Conservation (phyloP, 139 green algal species). For the Chlamydomonas eustigma region DNA sequence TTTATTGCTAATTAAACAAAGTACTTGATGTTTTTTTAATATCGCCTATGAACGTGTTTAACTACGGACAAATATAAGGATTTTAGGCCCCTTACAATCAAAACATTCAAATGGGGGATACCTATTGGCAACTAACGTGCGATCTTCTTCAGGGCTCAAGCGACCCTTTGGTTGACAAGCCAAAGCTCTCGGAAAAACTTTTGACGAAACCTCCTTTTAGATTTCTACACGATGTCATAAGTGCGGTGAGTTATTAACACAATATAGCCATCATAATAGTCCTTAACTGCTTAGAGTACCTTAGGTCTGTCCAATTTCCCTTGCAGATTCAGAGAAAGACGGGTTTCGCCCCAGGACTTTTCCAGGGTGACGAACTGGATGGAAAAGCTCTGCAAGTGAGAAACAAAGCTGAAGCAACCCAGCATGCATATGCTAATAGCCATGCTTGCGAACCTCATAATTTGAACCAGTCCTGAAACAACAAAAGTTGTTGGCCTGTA, state of each 20-base stretch:
- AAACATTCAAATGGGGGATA: constrained; percentile 3
- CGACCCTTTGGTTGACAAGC: constrained; percentile 55
- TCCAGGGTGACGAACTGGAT: constrained; percentile 55
- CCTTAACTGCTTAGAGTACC: neutral
- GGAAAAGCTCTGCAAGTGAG: constrained; percentile 54
- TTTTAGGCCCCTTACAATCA: too few relatives aligned
- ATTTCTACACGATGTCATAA: constrained; percentile 83
- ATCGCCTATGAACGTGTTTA: too few relatives aligned
- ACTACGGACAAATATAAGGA: too few relatives aligned
- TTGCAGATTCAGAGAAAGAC: constrained; percentile 60
- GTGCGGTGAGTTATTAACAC: constrained; percentile 56
- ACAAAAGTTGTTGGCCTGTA: neutral
- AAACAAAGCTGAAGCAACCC: too few relatives aligned
- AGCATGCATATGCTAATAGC: too few relatives aligned
- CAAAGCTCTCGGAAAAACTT: constrained; percentile 67
- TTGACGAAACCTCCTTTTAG: constrained; percentile 75
- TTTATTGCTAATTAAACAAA: too few relatives aligned
- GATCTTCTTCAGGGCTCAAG: constrained; percentile 43
- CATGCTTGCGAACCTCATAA: too few relatives aligned
- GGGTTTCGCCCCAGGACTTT: constrained; percentile 72
- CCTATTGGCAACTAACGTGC: neutral
- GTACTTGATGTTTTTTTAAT: too few relatives aligned
- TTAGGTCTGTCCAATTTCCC: neutral
- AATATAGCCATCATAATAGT: too few relatives aligned
- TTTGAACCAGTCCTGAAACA: too few relatives aligned